These are phyloP conservation scores for Hirsutella minnesotensis DNA, from an alignment of 2,329 filamentous ascomycete genomes.

Conservation along the genomic window DNA sequence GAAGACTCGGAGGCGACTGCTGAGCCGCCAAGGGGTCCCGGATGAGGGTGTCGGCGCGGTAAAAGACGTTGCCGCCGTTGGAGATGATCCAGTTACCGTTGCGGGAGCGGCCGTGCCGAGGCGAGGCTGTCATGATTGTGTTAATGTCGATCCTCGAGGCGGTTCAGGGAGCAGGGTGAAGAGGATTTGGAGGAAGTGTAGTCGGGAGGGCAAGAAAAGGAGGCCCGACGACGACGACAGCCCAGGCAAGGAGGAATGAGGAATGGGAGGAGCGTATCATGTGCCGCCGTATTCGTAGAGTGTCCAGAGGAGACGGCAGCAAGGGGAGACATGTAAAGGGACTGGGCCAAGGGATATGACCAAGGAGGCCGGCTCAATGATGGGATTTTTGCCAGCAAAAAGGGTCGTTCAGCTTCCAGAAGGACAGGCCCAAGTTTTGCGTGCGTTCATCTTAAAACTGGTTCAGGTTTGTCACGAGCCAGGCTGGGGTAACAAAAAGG, in stretches of 20 bases:
- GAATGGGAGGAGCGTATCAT: no score
- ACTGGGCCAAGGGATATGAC: neutral
- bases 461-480: neutral
- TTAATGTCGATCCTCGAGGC: neutral
- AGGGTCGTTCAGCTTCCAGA: neutral
- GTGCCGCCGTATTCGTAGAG: no score
- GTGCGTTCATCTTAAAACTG: conserved; percentile 1
- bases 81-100: conserved; percentile 12
- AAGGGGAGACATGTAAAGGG: no score
- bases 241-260: no score
- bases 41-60: conserved; percentile 11
- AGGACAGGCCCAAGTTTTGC: neutral
- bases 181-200: neutral
- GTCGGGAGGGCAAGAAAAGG: neutral
- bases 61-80: conserved; percentile 16
- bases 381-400: neutral
- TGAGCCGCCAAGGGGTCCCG: conserved; percentile 1
- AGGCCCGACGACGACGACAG: no score
- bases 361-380: neutral
- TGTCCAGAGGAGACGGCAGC: no score
- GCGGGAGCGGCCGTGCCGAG: conserved; percentile 4
- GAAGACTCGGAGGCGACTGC: conserved; percentile 12
- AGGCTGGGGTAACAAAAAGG: neutral
- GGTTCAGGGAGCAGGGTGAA: neutral
- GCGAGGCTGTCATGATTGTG: conserved; percentile 4